These are phyloP conservation scores for Pleurotus sapidus DNA, from an alignment of 768 basidiomycete genomes.

Conservation along the genomic window DNA sequence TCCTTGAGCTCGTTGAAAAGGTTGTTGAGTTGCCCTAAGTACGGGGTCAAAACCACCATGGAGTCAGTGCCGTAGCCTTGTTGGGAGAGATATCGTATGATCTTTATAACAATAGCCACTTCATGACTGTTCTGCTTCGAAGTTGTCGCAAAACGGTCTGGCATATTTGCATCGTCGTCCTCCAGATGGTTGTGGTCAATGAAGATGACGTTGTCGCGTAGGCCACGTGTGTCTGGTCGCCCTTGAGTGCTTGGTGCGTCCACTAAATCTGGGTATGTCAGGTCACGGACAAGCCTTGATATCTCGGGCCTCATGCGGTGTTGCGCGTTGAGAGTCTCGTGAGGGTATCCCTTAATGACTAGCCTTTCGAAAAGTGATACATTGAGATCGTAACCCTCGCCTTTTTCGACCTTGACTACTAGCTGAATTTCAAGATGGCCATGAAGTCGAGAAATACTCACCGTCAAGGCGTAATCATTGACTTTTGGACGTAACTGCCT, in stretches of 20 bases:
- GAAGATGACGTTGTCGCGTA: conserved; percentile 62
- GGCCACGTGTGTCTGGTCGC: conserved; percentile 51
- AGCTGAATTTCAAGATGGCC: neutral
- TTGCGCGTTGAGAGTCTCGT: conserved; percentile 50
- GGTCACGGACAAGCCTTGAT: conserved; percentile 52
- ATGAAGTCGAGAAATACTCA: neutral
- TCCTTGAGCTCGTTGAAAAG: conserved; percentile 50
- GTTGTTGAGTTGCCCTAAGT: conserved; percentile 60
- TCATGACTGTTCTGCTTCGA: conserved; percentile 65
- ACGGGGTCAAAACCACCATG: conserved; percentile 67
- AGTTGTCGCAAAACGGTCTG: conserved; percentile 42
- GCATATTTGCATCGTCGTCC: conserved; percentile 37
- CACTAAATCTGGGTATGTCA: conserved; percentile 64
- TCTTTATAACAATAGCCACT: conserved; percentile 61
- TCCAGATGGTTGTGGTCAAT: conserved; percentile 56
- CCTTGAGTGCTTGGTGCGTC: conserved; percentile 52
- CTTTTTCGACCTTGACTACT: conserved; percentile 47
- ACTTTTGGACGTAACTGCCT: conserved; percentile 76
- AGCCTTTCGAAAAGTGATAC: conserved; percentile 68
- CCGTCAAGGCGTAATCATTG: conserved; percentile 59
- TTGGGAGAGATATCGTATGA: conserved; percentile 61
- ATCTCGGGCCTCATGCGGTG: conserved; percentile 80
- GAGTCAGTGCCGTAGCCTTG: conserved; percentile 64
- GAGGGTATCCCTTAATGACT: conserved; percentile 59
- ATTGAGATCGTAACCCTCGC: conserved; percentile 65